Evolutionary conservation across 768 basidiomycete species (phyloP), one percentile per base, ranked within the genome.

Genomic region (Hirschioporus abietinus): DNA sequence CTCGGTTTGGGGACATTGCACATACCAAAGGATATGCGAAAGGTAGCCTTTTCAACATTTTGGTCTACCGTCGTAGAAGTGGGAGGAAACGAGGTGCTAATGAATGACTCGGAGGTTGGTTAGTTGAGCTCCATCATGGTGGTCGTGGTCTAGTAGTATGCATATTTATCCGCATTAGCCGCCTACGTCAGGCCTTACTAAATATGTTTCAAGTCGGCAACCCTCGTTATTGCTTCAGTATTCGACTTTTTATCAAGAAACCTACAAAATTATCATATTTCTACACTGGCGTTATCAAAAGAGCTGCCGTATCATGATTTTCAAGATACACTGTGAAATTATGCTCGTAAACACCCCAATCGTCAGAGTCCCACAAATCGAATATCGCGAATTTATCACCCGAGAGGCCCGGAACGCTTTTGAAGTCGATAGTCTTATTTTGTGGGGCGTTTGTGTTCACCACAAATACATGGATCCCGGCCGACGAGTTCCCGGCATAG

Each of bases 401-500:
- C 6, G 60, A 61, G 6, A 86, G 70, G 0, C 83, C 82, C n/a
- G 84, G 82, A 7, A 84, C 80, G 61, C 78, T 79, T 7, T 78
- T 78, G 52, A 86, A 81, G 1, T 75, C 73, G 68, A 86, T 81
- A 1, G 75, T 75, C 74, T 85, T 84, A 1, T 78, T 81, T 1
- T 80, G 75, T 0, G 78, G 75, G 15, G 70, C 71, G 25, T 75
- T 72, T 10, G 76, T 73, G 72, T 86, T 86, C 71, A 85, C 81
- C 65, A 85, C 79, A 72, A 86, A 86, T 1, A 85, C 82, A 68
- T 87, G 85, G 1, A 71, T 78, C 8, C 86, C 85, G 67, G 81
- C 82, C 35, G 76, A 74, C 0, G 85, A 86, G 20, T 69, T 67
- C 3, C 85, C 85, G 10, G 81, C 73, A 69, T 82, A 87, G 68